Evolutionary conservation across 495 filamentous ascomycete genomes (phyloP).

Genomic region (Tuber aestivum): DNA sequence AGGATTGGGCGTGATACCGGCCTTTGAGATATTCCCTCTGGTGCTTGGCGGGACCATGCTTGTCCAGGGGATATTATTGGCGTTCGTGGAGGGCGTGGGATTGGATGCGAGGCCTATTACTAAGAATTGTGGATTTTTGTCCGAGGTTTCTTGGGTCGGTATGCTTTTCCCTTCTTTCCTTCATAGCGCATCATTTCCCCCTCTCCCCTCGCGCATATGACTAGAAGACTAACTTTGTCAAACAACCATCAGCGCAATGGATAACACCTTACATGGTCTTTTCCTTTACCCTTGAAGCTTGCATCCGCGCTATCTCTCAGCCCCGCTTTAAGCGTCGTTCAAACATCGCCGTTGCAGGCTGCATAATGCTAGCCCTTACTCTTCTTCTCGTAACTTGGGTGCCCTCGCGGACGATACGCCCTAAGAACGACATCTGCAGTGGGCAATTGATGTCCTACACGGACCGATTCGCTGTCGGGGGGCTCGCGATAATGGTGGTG

Average conservation of each 20-base stretch:
- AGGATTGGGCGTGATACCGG: conserved; percentile 23
- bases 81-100: conserved; percentile 23
- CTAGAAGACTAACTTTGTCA: conserved; percentile 4
- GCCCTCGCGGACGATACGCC: conserved; percentile 25
- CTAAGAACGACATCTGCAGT: conserved; percentile 28
- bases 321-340: conserved; percentile 33
- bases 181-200: neutral
- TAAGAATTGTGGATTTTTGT: conserved; percentile 26
- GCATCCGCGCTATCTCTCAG: conserved; percentile 28
- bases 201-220: neutral
- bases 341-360: conserved; percentile 16
- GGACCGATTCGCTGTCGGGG: conserved; percentile 32
- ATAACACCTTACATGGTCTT: conserved; percentile 35
- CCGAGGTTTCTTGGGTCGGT: conserved; percentile 36
- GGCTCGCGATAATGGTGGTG: conserved; percentile 27
- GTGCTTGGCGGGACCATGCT: conserved; percentile 27
- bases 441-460: conserved; percentile 36
- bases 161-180: conserved; percentile 10
- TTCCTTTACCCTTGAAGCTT: conserved; percentile 33
- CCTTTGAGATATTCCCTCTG: conserved; percentile 30
- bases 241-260: conserved; percentile 26
- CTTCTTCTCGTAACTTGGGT: conserved; percentile 32
- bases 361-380: conserved; percentile 16
- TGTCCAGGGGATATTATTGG: conserved; percentile 31
- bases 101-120: conserved; percentile 10